Evolutionary conservation across 148 eudicot genomes (phyloP).

Genomic region (Limonium bicolor): DNA sequence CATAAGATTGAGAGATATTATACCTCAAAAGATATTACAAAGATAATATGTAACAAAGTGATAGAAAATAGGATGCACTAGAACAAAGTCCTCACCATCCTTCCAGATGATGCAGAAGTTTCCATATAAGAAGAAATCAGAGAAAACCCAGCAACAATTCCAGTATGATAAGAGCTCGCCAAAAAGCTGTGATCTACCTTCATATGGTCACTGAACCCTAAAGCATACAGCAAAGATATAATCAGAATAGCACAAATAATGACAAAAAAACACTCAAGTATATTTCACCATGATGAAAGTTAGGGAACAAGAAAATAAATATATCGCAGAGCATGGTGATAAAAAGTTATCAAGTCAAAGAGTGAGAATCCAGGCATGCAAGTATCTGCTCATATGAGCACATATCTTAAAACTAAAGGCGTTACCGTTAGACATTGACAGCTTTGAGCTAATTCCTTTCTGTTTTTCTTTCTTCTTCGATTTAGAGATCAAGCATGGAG

Average conservation of each 20-base stretch:
- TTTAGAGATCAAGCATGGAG: constrained; percentile 25
- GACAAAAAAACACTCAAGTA: no score
- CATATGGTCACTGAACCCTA: constrained; percentile 25
- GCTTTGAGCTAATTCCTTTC: constrained; percentile 19
- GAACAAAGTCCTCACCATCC: constrained; percentile 38
- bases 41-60: no score
- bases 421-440: constrained; percentile 26
- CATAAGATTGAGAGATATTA: no score
- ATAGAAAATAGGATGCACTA: no score
- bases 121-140: constrained; percentile 51
- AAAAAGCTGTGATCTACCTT: constrained; percentile 58
- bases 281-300: no score
- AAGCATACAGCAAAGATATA: no score
- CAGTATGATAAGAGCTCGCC: constrained; percentile 79
- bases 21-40: no score
- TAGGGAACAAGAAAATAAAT: no score
- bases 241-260: no score
- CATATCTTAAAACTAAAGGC: background rate
- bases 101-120: constrained; percentile 26
- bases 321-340: no score
- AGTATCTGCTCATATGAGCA: background rate
- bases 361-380: no score
- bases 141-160: constrained; percentile 70
- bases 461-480: constrained; percentile 41
- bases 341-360: no score